These are phyloP conservation scores for Gremmenia infestans DNA, from an alignment of 2,329 filamentous ascomycete species.

Conservation along the genomic window DNA sequence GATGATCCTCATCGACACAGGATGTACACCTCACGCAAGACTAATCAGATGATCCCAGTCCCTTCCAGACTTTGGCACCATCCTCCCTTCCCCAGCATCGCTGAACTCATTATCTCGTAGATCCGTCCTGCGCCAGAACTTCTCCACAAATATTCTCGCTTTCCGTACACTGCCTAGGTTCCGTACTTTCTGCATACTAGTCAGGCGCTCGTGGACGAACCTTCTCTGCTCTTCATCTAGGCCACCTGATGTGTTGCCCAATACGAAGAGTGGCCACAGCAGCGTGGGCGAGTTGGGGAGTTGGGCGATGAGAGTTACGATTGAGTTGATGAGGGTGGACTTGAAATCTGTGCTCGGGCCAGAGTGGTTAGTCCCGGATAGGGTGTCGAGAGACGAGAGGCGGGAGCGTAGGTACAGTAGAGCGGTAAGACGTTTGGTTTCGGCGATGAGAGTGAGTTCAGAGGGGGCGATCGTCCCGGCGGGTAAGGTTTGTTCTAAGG, in stretches of 20 bases:
- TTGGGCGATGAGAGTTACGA: not conserved
- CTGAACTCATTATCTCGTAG: too few relatives aligned
- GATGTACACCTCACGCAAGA: too few relatives aligned
- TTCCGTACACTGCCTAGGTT: slow-evolving; percentile 2
- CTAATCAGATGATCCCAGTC: too few relatives aligned
- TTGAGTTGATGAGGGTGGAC: not conserved
- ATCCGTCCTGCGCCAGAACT: not conserved
- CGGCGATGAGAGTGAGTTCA: not conserved
- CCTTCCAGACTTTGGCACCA: too few relatives aligned
- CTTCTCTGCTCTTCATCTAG: not conserved
- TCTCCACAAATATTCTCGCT: not conserved
- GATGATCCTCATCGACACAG: too few relatives aligned
- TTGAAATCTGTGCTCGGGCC: not conserved
- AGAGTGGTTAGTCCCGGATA: not conserved
- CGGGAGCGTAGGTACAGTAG: not conserved
- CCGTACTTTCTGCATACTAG: not conserved
- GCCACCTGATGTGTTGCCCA: too few relatives aligned
- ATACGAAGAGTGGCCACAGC: too few relatives aligned
- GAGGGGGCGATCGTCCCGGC: not conserved
- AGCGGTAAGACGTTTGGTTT: not conserved
- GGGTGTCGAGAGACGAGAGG: not conserved
- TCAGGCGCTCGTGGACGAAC: not conserved
- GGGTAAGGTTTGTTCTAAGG: not conserved
- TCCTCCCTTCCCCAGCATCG: not conserved
- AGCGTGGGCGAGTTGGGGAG: not conserved